Percentiles rank a stretch among this genome's conserved stretches.
Evolutionary conservation across 306 rosid genomes (phyloP).

Genomic region (Acacia melanoxylon): DNA sequence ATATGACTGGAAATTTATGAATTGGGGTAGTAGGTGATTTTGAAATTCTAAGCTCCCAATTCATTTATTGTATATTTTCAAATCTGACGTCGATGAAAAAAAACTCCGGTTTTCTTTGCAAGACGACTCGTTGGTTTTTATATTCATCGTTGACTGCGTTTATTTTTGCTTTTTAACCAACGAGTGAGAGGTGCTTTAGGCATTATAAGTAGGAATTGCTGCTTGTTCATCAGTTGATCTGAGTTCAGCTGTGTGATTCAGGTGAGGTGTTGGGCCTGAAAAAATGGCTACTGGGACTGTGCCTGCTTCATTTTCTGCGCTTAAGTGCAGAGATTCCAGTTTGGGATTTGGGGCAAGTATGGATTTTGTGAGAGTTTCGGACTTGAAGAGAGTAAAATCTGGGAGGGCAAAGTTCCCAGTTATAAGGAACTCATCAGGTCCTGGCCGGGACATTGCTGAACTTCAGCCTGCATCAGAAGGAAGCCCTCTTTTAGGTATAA

Average conservation of each 20-base stretch:
- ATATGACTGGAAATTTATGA: background rate
- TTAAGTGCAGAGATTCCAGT: constrained; percentile 63
- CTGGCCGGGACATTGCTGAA: constrained; percentile 73
- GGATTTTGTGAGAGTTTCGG: constrained; percentile 75
- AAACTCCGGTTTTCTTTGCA: background rate
- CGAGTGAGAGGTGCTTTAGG: background rate
- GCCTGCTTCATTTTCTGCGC: constrained; percentile 62
- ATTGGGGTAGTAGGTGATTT: background rate
- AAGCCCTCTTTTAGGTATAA: constrained; percentile 81
- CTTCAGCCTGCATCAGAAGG: constrained; percentile 86
- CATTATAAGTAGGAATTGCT: constrained; percentile 18
- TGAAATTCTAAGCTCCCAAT: background rate
- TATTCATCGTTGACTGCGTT: background rate
- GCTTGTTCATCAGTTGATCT: constrained; percentile 28
- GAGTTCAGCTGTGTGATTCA: constrained; percentile 34
- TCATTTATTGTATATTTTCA: background rate
- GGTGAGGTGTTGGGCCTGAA: constrained; percentile 37
- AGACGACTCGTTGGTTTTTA: background rate
- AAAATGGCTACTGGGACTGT: constrained; percentile 84
- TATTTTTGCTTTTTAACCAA: background rate
- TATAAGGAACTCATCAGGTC: constrained; percentile 71
- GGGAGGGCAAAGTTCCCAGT: constrained; percentile 60
- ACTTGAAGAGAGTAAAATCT: constrained; percentile 55
- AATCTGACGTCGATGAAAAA: background rate
- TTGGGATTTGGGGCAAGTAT: constrained; percentile 69